These are phyloP conservation scores for Myxozyma lipomycoides DNA, from an alignment of 805 yeast species.

Conservation along the genomic window DNA sequence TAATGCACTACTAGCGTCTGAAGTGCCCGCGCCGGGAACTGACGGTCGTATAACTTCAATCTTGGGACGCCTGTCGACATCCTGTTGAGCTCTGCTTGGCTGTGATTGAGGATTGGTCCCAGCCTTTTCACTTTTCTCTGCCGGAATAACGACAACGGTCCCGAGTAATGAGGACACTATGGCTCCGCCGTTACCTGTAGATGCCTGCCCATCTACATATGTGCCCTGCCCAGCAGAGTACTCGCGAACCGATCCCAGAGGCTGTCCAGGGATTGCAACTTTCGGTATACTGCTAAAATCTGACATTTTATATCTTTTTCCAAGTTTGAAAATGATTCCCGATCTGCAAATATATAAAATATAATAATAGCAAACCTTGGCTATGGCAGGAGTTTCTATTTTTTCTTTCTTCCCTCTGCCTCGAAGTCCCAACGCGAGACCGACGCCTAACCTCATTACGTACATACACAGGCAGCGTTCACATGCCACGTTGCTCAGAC, in stretches of 20 bases:
- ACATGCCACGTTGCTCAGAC: too few relatives aligned
- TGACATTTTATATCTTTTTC: too few relatives aligned
- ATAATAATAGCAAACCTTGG: too few relatives aligned
- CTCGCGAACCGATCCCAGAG: conserved; percentile 21
- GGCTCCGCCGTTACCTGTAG: conserved; percentile 3
- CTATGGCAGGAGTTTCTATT: too few relatives aligned
- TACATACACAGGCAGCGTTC: too few relatives aligned
- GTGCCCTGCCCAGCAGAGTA: conserved; percentile 25
- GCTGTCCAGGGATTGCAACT: conserved; percentile 26
- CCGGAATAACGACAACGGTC: conserved; percentile 11
- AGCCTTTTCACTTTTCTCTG: conserved; percentile 6
- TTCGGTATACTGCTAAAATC: conserved; percentile 3
- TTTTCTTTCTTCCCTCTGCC: too few relatives aligned
- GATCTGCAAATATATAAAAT: too few relatives aligned
- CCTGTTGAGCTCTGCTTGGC: conserved; percentile 15
- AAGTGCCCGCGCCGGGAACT: conserved; percentile 21
- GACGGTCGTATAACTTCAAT: conserved; percentile 35
- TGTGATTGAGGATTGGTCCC: conserved; percentile 4
- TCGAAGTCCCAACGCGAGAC: too few relatives aligned
- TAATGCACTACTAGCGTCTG: conserved; percentile 35
- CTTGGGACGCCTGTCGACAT: conserved; percentile 27
- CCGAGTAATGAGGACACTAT: conserved; percentile 19
- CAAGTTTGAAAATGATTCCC: too few relatives aligned
- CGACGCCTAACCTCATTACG: too few relatives aligned
- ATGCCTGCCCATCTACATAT: conserved; percentile 14